Conservation (phyloP, 2,329 filamentous ascomycete genomes). For the Myotisia sp. region DNA sequence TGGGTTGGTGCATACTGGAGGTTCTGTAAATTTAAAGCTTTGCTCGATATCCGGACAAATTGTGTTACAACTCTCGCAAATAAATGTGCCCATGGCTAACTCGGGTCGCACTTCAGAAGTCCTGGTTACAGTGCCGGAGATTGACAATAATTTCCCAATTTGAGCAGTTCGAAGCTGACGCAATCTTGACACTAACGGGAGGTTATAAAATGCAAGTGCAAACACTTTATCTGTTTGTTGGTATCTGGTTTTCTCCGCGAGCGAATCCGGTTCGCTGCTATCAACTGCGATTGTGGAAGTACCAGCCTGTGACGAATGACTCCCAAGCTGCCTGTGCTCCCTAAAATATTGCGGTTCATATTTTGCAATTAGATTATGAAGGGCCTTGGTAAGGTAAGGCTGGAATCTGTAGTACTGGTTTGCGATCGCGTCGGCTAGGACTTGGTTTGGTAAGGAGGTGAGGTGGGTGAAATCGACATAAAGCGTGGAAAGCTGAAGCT, state of each 20-base stretch:
- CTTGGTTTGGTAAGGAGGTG: constrained; percentile 58
- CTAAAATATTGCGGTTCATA: constrained; percentile 90
- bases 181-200: constrained; percentile 73
- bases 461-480: constrained; percentile 66
- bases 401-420: constrained; percentile 90
- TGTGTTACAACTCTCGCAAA: constrained; percentile 73
- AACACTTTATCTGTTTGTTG: constrained; percentile 97
- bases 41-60: constrained; percentile 87
- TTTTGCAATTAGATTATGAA: constrained; percentile 89
- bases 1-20: constrained; percentile 81
- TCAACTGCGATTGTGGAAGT: constrained; percentile 50
- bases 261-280: constrained; percentile 35
- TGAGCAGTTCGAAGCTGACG: constrained; percentile 75
- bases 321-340: constrained; percentile 73
- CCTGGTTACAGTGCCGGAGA: constrained; percentile 90
- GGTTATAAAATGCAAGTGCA: constrained; percentile 80
- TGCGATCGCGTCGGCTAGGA: constrained; percentile 72
- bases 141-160: constrained; percentile 84
- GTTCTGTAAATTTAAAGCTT: constrained; percentile 93
- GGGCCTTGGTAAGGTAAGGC: constrained; percentile 72
- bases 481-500: constrained; percentile 49
- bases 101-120: constrained; percentile 96
- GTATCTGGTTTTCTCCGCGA: constrained; percentile 63
- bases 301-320: constrained; percentile 51
- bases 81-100: constrained; percentile 79